These are phyloP conservation scores for Purpureocillium lavendulum DNA, from an alignment of 2,329 filamentous ascomycete genomes.

Conservation along the genomic window DNA sequence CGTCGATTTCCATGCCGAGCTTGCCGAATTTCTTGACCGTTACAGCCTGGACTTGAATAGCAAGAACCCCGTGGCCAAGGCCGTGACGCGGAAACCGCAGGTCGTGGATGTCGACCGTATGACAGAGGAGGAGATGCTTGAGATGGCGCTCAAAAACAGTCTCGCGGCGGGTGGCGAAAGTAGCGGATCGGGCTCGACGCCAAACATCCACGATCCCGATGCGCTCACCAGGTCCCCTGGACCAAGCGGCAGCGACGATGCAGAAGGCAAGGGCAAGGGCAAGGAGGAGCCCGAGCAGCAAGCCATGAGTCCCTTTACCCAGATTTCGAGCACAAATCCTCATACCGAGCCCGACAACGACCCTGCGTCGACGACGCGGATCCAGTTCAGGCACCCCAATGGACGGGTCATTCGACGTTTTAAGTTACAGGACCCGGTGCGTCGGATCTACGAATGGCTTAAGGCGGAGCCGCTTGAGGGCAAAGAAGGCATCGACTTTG, in stretches of 20 bases:
- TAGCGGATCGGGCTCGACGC: constrained; percentile 25
- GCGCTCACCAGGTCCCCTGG: constrained; percentile 63
- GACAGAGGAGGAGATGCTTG: constrained; percentile 96
- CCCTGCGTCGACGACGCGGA: constrained; percentile 68
- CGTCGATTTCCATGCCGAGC: constrained; percentile 77
- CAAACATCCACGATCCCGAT: constrained; percentile 72
- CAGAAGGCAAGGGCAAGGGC: constrained; percentile 48
- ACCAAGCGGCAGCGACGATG: constrained; percentile 11
- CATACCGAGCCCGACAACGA: constrained; percentile 72
- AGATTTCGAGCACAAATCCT: constrained; percentile 62
- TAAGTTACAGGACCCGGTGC: constrained; percentile 63
- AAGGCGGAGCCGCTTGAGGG: constrained; percentile 80
- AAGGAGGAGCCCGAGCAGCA: constrained; percentile 33
- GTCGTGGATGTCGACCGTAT: constrained; percentile 73
- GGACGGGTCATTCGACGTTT: constrained; percentile 88
- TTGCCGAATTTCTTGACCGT: constrained; percentile 93
- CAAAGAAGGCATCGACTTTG: constrained; percentile 71
- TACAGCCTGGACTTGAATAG: constrained; percentile 84
- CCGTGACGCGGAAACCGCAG: constrained; percentile 52
- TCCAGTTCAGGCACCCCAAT: constrained; percentile 83
- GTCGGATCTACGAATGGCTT: constrained; percentile 89
- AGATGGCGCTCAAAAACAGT: constrained; percentile 88
- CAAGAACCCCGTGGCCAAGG: constrained; percentile 83
- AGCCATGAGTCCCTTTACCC: constrained; percentile 45
- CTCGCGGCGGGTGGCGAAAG: constrained; percentile 39